phyloP scores from a whole-genome alignment of 768 basidiomycete genomes.

The Lentinula aciculospora region DNA sequence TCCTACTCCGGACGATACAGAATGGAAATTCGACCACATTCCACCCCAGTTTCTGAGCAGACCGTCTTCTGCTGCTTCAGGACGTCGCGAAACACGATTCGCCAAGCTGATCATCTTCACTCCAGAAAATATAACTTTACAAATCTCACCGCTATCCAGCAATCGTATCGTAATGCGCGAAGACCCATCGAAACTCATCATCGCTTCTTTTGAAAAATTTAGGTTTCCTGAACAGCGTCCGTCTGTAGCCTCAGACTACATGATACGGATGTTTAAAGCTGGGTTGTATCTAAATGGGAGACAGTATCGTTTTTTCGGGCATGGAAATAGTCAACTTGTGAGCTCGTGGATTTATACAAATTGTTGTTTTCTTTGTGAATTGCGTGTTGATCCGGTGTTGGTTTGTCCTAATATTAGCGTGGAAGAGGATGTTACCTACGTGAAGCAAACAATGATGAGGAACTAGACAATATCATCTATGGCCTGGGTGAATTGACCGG shows the following conservation, averaged over 20 bases:
- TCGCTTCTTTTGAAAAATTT: conserved; percentile 46
- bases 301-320: conserved; percentile 66
- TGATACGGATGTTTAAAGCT: conserved; percentile 44
- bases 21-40: conserved; percentile 43
- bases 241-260: conserved; percentile 47
- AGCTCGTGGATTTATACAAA: no score
- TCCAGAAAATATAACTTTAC: conserved; percentile 42
- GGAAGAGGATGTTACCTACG: conserved; percentile 61
- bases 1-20: conserved; percentile 41
- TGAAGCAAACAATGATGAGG: conserved; percentile 44
- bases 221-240: conserved; percentile 50
- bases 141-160: conserved; percentile 42
- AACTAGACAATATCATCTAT: conserved; percentile 56
- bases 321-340: conserved; percentile 68
- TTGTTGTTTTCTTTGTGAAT: no score
- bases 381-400: no score
- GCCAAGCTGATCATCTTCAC: conserved; percentile 52
- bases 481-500: conserved; percentile 49
- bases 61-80: not conserved
- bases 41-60: conserved; percentile 11
- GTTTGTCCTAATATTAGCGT: no score
- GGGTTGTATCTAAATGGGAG: conserved; percentile 53
- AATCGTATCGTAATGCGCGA: conserved; percentile 58
- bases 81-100: conserved; percentile 6
- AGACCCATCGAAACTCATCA: conserved; percentile 50